Evolutionary conservation across 805 yeast genomes (phyloP).

Genomic region (Metschnikowia bowlesiae): DNA sequence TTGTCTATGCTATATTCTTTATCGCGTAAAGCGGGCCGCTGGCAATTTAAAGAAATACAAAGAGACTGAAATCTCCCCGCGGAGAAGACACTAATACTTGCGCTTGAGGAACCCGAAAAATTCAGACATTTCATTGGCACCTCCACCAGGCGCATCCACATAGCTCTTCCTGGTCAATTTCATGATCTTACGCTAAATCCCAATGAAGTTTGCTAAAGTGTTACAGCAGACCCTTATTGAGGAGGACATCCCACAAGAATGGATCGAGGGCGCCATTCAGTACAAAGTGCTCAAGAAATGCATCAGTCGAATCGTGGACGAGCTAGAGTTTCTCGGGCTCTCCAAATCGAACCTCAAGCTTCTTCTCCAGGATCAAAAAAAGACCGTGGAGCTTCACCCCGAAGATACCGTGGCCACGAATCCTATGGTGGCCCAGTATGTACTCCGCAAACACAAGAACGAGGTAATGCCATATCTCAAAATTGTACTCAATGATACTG

Average conservation of each 20-base stretch:
- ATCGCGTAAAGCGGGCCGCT: background rate
- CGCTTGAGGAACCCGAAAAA: background rate
- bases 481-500: constrained; percentile 31
- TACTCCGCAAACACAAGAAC: constrained; percentile 26
- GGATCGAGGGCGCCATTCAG: constrained; percentile 67
- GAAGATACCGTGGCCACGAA: constrained; percentile 30
- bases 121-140: background rate
- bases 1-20: background rate
- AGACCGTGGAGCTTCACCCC: constrained; percentile 30
- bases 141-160: background rate
- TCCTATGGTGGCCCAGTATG: constrained; percentile 42
- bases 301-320: constrained; percentile 60
- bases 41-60: background rate
- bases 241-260: constrained; percentile 59
- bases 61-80: background rate
- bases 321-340: constrained; percentile 56
- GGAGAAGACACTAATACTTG: background rate
- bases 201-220: constrained; percentile 74
- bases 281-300: constrained; percentile 68
- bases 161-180: background rate
- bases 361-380: constrained; percentile 27
- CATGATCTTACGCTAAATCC: background rate
- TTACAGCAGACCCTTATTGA: constrained; percentile 59
- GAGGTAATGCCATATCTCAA: constrained; percentile 38
- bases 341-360: constrained; percentile 41